phyloP scores from a whole-genome alignment of 306 rosid genomes.

The Styphnolobium japonicum region DNA sequence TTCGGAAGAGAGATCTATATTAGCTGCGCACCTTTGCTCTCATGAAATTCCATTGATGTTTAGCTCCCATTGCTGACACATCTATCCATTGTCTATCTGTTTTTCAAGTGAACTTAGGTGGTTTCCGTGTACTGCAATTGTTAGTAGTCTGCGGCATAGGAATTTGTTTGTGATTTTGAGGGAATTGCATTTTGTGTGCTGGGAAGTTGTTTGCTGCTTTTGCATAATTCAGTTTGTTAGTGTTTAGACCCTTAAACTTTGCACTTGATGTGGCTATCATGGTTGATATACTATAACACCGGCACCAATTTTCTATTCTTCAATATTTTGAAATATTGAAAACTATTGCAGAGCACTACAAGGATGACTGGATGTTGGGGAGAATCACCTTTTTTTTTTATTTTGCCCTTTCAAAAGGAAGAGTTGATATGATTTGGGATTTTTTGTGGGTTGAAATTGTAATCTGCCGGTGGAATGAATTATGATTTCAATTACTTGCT shows the following conservation, averaged over 20 bases:
- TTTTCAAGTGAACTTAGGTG: background rate
- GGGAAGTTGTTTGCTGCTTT: conserved; percentile 19
- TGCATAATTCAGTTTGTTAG: conserved; percentile 18
- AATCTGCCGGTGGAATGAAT: no score
- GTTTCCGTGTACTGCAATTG: conserved; percentile 19
- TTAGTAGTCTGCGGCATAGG: conserved; percentile 36
- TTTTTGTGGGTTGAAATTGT: background rate
- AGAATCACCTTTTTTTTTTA: background rate
- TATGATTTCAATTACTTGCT: background rate
- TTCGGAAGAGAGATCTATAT: conserved; percentile 17
- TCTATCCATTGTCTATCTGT: background rate
- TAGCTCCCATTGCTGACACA: background rate
- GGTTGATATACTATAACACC: background rate
- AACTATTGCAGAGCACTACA: background rate
- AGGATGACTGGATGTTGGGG: background rate
- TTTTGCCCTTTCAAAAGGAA: background rate
- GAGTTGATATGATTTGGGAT: background rate
- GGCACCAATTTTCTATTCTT: background rate
- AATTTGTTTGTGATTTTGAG: conserved; percentile 26
- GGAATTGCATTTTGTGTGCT: conserved; percentile 14
- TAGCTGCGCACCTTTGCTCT: background rate
- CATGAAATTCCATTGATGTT: background rate
- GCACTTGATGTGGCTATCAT: background rate
- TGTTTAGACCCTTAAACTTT: background rate
- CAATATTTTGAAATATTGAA: background rate